phyloP scores from a whole-genome alignment of 2,329 filamentous ascomycete species.

The Penicillium expansum region DNA sequence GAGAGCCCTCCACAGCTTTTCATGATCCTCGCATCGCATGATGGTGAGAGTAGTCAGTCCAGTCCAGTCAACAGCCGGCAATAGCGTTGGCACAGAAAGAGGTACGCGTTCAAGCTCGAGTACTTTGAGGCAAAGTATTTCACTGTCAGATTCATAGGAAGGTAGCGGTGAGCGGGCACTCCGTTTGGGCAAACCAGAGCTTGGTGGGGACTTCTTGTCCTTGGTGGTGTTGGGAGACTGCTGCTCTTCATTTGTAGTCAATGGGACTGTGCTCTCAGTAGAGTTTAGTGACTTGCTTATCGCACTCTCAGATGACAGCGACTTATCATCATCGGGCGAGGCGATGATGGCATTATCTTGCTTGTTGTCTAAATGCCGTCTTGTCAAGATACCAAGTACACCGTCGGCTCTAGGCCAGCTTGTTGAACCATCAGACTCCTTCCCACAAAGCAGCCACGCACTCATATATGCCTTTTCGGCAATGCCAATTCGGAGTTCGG shows the following conservation, averaged over 20 bases:
- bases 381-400: constrained; percentile 32
- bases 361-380: constrained; percentile 2
- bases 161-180: constrained; percentile 4
- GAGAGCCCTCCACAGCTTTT: constrained; percentile 71
- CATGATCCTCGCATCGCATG: constrained; percentile 69
- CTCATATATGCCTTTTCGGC: constrained; percentile 43
- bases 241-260: neutral
- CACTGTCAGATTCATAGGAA: constrained; percentile 28
- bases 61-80: constrained; percentile 72
- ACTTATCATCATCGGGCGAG: neutral
- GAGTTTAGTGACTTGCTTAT: neutral
- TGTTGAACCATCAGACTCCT: constrained; percentile 11
- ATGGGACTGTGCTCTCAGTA: neutral
- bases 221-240: neutral
- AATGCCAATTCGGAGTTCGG: constrained; percentile 72
- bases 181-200: neutral
- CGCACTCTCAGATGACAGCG: neutral
- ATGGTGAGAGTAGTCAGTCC: constrained; percentile 69
- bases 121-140: constrained; percentile 62
- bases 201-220: neutral
- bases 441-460: constrained; percentile 26
- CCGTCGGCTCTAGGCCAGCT: constrained; percentile 36
- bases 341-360: neutral
- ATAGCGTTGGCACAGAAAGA: constrained; percentile 68
- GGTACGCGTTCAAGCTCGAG: constrained; percentile 73